Evolutionary conservation across 2,329 filamentous ascomycete genomes (phyloP).

Genomic region (Pyricularia sp.): DNA sequence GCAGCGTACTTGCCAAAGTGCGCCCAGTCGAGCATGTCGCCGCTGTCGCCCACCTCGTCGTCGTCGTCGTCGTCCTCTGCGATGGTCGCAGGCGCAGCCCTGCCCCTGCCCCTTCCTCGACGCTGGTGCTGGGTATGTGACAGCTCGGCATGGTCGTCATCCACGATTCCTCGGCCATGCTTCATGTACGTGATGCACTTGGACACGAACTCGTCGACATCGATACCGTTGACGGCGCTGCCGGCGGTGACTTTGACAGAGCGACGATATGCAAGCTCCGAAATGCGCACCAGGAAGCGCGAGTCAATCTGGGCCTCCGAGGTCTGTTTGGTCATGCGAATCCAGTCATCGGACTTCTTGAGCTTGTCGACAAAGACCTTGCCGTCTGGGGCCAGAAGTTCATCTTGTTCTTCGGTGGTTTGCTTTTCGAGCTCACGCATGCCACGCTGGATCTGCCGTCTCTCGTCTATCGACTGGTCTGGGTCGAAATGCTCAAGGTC

Average conservation of each 20-base stretch:
- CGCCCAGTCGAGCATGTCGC: constrained; percentile 75
- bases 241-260: constrained; percentile 63
- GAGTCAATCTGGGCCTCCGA: constrained; percentile 85
- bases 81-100: constrained; percentile 15
- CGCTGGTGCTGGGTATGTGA: constrained; percentile 35
- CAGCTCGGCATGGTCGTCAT: constrained; percentile 36
- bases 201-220: constrained; percentile 82
- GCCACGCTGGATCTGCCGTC: constrained; percentile 40
- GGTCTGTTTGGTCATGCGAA: constrained; percentile 67
- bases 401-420: constrained; percentile 50
- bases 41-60: constrained; percentile 55
- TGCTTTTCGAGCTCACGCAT: constrained; percentile 40
- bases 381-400: constrained; percentile 55
- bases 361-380: constrained; percentile 54
- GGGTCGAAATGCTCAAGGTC: constrained; percentile 55
- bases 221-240: constrained; percentile 61
- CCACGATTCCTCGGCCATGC: constrained; percentile 42
- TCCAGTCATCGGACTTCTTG: constrained; percentile 49
- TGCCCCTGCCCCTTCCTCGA: constrained; percentile 23
- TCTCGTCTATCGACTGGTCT: constrained; percentile 63
- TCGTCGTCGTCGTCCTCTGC: constrained; percentile 47
- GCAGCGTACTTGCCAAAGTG: constrained; percentile 68
- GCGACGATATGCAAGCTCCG: constrained; percentile 69
- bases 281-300: constrained; percentile 66
- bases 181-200: constrained; percentile 86